Base-by-base conservation (phyloP, 352 stramenopile species). In the Phytophthora sansomeana region DNA sequence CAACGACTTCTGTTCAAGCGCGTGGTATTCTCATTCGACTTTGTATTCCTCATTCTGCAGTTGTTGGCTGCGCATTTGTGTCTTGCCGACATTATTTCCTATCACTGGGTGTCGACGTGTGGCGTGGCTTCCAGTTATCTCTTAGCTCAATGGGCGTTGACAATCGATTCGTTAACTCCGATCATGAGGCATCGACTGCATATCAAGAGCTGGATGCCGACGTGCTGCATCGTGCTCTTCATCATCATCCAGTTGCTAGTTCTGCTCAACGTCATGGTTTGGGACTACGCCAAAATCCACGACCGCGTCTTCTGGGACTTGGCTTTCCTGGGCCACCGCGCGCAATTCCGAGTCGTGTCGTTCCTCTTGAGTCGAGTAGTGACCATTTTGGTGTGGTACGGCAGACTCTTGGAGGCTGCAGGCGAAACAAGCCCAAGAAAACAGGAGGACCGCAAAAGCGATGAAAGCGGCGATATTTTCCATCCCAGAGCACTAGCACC, bases 341-440 rank as follows among this genome's bases (percentile, higher is more conserved):
- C 60, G 3, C 38, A 74, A 44, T 74, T 74, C 26, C 66, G 60
- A 46, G 66, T 74, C 9, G 51, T 69, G 47, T 54, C 66, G 33
- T 74, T 74, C 41, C 59, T 74, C 1, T 69, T 53, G 59, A 74
- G 66, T 66, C 66, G 66, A 36, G 43, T 69, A 0, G 59, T 69
- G 5, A 74, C 66, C 52, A 63, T 74, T 46, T 74, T 68, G 28
- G 33, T 74, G 11, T 74, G 66, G 66, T 74, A 64, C 30, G 35
- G 59, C 5, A 53, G 66, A 13, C 36, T 74, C 14, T 1, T 74
- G 66, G 66, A 32, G 59, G 6, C 10, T 35, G 5, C 46, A 66
- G 46, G 59, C 66, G 13, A 69, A 66, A 1, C 51, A 61, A 5
- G 57, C 50, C 2, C 64, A 41, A 4, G 51, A 56, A 57, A 41